A percentile compares a stretch with the other conserved stretches of the same genome.
Conservation (phyloP, 768 basidiomycete genomes). For the Russula brevipes region DNA sequence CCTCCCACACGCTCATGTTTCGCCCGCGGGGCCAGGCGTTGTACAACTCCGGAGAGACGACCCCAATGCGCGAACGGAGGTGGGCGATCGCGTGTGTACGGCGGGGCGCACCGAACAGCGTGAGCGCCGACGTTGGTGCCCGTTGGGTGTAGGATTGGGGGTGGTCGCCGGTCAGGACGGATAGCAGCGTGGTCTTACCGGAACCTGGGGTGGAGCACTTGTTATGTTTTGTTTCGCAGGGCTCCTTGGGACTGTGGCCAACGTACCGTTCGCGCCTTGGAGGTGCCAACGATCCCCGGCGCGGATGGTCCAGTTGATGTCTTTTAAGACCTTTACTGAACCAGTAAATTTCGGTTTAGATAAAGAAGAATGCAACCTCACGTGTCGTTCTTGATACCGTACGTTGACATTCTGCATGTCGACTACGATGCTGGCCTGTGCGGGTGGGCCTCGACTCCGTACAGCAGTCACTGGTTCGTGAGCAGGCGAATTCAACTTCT, state of each 20-base stretch:
- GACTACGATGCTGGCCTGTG: slow-evolving; percentile 44
- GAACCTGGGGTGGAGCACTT: slow-evolving; percentile 49
- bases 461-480: background rate
- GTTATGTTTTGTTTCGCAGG: background rate
- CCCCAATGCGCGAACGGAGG: slow-evolving; percentile 64
- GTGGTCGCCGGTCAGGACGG: slow-evolving; percentile 89
- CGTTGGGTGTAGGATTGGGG: slow-evolving; percentile 86
- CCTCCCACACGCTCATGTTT: slow-evolving; percentile 69
- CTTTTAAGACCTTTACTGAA: slow-evolving; percentile 55
- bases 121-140: slow-evolving; percentile 37
- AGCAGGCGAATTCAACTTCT: slow-evolving; percentile 2
- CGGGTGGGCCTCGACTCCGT: background rate
- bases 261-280: slow-evolving; percentile 77
- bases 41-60: slow-evolving; percentile 84
- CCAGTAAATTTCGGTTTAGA: background rate
- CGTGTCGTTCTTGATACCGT: slow-evolving; percentile 49
- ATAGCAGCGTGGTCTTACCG: slow-evolving; percentile 25
- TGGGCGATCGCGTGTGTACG: slow-evolving; percentile 59
- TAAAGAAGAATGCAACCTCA: background rate
- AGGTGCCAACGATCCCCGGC: slow-evolving; percentile 88
- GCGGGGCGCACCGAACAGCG: slow-evolving; percentile 60
- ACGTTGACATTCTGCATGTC: slow-evolving; percentile 59
- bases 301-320: slow-evolving; percentile 77
- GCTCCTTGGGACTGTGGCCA: background rate
- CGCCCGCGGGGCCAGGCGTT: slow-evolving; percentile 81